phyloP scores from a whole-genome alignment of 1,284 basidiomycete species.

The Baeospora myosura region DNA sequence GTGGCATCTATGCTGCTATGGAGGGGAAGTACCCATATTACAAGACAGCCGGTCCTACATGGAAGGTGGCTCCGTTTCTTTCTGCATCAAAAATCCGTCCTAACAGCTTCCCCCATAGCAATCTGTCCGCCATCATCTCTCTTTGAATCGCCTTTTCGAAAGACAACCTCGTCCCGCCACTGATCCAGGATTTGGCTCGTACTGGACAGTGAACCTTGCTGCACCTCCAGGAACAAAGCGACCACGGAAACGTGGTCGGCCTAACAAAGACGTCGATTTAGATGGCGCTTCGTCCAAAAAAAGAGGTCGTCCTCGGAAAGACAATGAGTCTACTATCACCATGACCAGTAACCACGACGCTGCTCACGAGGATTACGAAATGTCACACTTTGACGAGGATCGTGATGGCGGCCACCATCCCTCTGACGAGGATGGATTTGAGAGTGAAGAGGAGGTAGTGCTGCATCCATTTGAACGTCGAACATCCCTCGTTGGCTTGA shows the following conservation, averaged over 20 bases:
- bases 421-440: conserved; percentile 42
- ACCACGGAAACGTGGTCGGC: conserved; percentile 68
- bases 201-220: conserved; percentile 75
- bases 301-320: conserved; percentile 43
- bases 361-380: conserved; percentile 19
- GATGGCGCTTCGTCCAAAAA: conserved; percentile 30
- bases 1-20: conserved; percentile 78
- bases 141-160: conserved; percentile 71
- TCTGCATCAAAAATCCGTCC: neutral
- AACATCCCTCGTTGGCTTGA: conserved; percentile 22
- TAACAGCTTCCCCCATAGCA: conserved; percentile 40
- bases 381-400: conserved; percentile 21
- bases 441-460: conserved; percentile 55
- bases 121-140: conserved; percentile 77
- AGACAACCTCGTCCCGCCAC: conserved; percentile 70
- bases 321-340: conserved; percentile 5
- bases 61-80: conserved; percentile 51
- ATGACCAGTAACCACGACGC: conserved; percentile 2
- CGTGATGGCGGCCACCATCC: conserved; percentile 25
- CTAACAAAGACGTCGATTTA: conserved; percentile 32
- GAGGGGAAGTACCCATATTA: conserved; percentile 76
- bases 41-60: conserved; percentile 67
- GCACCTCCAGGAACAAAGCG: conserved; percentile 77
- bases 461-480: conserved; percentile 38
- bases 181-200: conserved; percentile 76